Evolutionary conservation across 108 stramenopile species (phyloP).

Genomic region (Discostella stelligeroides): DNA sequence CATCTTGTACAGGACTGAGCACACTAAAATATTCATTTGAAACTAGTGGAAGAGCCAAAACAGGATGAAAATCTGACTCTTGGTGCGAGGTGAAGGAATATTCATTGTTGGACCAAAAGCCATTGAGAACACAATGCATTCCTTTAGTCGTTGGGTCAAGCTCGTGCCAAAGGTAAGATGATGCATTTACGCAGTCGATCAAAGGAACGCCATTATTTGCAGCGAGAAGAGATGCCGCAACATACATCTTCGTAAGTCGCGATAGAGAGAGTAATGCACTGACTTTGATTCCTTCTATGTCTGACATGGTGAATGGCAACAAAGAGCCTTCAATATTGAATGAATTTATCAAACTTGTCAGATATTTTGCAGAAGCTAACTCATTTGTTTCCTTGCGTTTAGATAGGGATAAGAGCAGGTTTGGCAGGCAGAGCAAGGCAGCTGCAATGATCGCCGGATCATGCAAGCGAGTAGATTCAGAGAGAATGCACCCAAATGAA

Average conservation of each 20-base stretch:
- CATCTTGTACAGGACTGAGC: background rate
- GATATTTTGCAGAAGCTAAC: slow-evolving; percentile 19
- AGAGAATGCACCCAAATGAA: slow-evolving; percentile 35
- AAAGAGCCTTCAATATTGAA: slow-evolving; percentile 38
- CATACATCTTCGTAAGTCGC: slow-evolving; percentile 29
- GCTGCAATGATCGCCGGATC: slow-evolving; percentile 1
- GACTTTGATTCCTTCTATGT: slow-evolving; percentile 4
- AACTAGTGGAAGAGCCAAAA: slow-evolving; percentile 8
- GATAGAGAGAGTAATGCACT: slow-evolving; percentile 28
- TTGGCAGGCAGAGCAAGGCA: slow-evolving; percentile 30
- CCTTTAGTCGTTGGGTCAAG: slow-evolving; percentile 13
- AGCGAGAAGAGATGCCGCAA: slow-evolving; percentile 28
- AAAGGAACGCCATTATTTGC: background rate
- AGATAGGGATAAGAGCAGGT: slow-evolving; percentile 40
- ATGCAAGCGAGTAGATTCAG: slow-evolving; percentile 8
- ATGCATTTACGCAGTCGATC: slow-evolving; percentile 6
- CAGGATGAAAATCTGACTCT: slow-evolving; percentile 14
- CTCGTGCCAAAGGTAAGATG: slow-evolving; percentile 29
- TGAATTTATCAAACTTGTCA: slow-evolving; percentile 25
- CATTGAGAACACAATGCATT: slow-evolving; percentile 16
- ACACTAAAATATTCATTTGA: slow-evolving; percentile 9
- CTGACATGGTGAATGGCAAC: slow-evolving; percentile 16
- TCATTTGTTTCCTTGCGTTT: slow-evolving; percentile 8
- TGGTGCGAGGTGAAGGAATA: background rate
- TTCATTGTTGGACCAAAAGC: slow-evolving; percentile 10